Base-by-base conservation (phyloP, 2,329 filamentous ascomycete species). In the Botrytis porri region DNA sequence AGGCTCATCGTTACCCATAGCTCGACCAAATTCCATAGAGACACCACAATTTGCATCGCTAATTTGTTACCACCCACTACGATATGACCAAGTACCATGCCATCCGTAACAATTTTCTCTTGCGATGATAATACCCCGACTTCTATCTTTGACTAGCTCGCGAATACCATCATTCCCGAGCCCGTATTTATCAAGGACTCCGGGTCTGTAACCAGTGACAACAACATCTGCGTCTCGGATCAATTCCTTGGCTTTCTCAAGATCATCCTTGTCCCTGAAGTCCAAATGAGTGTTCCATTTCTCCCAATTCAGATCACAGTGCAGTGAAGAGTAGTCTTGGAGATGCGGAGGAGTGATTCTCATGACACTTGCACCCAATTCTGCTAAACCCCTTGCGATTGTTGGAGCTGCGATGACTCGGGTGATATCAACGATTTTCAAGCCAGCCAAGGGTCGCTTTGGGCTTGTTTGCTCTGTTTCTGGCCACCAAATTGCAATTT, bases 51-150 rank as follows among this genome's bases (percentile, higher is more conserved):
- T 81, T 25, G 74, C 75, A 74, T 76, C 76, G 45, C 72, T 74
- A 32, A 87, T 85, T 76, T 87, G 85, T 79, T 86, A 84, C 85
- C 85, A 88, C 6, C 85, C 86, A 1, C 84, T 83, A 0, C 85
- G 80, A 71, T 82, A 80, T 2, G 80, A 79, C 77, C 83, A 86
- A 18, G 82, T 82, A 0, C 85, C 85, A 64, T 85, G 81, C 48
- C 82, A 83, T 4, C 85, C 85, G 76, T 86, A 87, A 79, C 85
- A 86, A 9, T 57, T 86, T 35, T 80, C 78, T 6, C 77, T 81
- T 25, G 80, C 85, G 76, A 84, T 79, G 22, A 64, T 43, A 20
- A 64, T 64, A 18, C 61, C 61, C 20, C 61, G 61, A 43, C 25
- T 39, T 43, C 61, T 64, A n/a, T 12, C 14, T 64, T 64, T 64